phyloP scores from a whole-genome alignment of 345 rosid genomes.

The Lagerstroemia speciosa region DNA sequence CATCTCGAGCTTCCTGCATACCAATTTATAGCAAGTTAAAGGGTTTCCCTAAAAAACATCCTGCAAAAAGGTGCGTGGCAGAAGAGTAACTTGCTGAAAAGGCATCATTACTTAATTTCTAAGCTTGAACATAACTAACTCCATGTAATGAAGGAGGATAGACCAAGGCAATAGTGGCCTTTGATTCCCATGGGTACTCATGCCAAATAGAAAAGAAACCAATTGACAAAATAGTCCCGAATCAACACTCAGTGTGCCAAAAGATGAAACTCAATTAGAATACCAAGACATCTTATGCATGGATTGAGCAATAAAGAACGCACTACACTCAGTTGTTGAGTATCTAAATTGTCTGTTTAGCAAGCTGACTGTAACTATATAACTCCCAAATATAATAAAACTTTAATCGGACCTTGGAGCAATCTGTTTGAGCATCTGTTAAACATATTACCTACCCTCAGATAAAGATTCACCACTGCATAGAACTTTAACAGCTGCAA shows the following conservation, averaged over 20 bases:
- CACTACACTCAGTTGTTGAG: neutral
- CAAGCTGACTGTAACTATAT: neutral
- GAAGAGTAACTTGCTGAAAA: neutral
- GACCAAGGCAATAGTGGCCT: neutral
- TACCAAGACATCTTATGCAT: neutral
- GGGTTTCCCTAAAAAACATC: neutral
- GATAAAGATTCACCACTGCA: neutral
- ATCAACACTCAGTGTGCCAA: neutral
- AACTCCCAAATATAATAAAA: neutral
- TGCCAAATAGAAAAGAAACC: neutral
- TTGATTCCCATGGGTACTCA: neutral
- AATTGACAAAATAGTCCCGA: neutral
- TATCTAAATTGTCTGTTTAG: neutral
- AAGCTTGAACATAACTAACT: neutral
- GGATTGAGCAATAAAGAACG: neutral
- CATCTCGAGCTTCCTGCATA: slow-evolving; percentile 75
- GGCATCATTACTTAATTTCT: neutral
- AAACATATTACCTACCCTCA: neutral
- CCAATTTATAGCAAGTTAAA: neutral
- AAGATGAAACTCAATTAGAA: neutral
- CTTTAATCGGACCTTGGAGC: neutral
- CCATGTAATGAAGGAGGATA: neutral
- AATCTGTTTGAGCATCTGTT: neutral
- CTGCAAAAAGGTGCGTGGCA: neutral
- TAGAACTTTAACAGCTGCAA: neutral